Base-by-base conservation (phyloP, 2,329 filamentous ascomycete species). In the Trichophyton mentagrophytes region DNA sequence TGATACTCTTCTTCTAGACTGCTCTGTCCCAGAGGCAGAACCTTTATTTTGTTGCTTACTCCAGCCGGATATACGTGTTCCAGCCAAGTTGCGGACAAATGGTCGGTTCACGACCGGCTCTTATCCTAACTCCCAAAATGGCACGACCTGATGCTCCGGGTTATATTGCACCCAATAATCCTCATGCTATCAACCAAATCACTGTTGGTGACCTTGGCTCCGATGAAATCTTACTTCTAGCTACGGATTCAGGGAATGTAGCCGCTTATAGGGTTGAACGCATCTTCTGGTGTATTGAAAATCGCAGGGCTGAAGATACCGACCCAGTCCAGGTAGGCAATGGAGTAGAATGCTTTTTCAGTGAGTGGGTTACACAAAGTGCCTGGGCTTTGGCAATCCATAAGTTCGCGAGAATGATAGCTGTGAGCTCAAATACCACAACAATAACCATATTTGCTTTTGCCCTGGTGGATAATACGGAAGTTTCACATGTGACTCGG, bases 341-440 rank as follows among this genome's bases (percentile, higher is more conserved):
- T 6, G 69, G 72, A 57, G 67, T 78, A 15, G 69, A 69, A 17
- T 74, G 76, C 1, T 88, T 95, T 68, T 88, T 96, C 61, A 82
- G 84, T 62, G 82, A 87, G 42, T 90, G 88, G 69, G 90, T 96
- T 1, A 82, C 83, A 1, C 76, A 74, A 25, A 92, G 89, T 62
- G 92, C 91, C 1, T 99, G 93, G 93, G 93, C 92, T 0, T 74
- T 96, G 56, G 87, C 90, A 6, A 80, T 96, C 9, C 92, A 97
- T 71, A 80, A 83, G 63, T 77, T 85, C 64, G 89, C 89, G n/a
- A 84, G 91, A 0, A 77, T 96, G 63, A 87, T 99, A 64, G 93
- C 92, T 0, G 86, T 95, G 44, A 89, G 88, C 66, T 85, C 88
- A 0, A 99, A 99, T 70, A 82, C 80, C 0, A 76, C 78, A 22